Evolutionary conservation across 1,139 yeast genomes (phyloP).

Genomic region (Pichia sp.): DNA sequence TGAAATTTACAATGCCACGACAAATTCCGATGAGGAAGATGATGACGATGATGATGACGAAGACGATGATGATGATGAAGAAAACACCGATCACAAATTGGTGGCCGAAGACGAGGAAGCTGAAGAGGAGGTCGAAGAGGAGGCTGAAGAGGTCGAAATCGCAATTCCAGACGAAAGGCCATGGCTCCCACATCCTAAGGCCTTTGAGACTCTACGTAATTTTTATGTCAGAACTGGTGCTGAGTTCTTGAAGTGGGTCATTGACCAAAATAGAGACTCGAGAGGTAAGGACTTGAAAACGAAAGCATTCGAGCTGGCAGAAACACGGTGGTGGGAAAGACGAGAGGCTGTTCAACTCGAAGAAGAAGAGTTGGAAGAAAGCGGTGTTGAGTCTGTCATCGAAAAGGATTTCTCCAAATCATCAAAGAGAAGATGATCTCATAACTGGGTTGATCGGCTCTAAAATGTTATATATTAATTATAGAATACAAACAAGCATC

Average conservation of each 20-base stretch:
- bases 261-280: slow-evolving; percentile 77
- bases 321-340: slow-evolving; percentile 98
- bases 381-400: slow-evolving; percentile 88
- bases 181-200: slow-evolving; percentile 95
- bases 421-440: slow-evolving; percentile 41
- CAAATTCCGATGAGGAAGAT: slow-evolving; percentile 50
- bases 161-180: slow-evolving; percentile 89
- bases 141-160: slow-evolving; percentile 60
- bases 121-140: slow-evolving; percentile 59
- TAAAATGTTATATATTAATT: not conserved
- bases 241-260: slow-evolving; percentile 87
- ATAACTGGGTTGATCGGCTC: not conserved
- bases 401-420: slow-evolving; percentile 60
- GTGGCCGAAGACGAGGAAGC: slow-evolving; percentile 41
- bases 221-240: slow-evolving; percentile 87
- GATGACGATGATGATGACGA: slow-evolving; percentile 63
- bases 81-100: slow-evolving; percentile 39
- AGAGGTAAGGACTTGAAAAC: slow-evolving; percentile 88
- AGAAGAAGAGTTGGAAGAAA: slow-evolving; percentile 88
- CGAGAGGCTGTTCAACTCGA: slow-evolving; percentile 86
- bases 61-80: slow-evolving; percentile 51
- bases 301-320: slow-evolving; percentile 85
- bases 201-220: slow-evolving; percentile 80
- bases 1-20: slow-evolving; percentile 56
- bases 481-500: slow-evolving; percentile 1